A percentile compares a stretch with the other conserved stretches of the same genome.
phyloP scores from a whole-genome alignment of 2,329 filamentous ascomycete species.

The Thelonectria olida region DNA sequence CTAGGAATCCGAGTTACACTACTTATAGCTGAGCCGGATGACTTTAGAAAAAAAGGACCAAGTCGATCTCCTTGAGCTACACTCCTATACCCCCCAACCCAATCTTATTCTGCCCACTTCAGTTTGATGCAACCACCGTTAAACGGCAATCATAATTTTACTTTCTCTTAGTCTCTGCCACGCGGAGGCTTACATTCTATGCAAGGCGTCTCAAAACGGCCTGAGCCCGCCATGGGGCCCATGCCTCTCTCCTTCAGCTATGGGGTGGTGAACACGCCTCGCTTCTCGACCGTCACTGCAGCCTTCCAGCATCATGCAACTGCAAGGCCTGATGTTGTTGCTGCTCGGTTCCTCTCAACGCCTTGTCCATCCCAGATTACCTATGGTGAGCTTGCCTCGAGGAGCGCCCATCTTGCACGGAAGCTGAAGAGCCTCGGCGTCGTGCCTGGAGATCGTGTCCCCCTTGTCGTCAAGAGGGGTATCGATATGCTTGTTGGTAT shows the following conservation, averaged over 20 bases:
- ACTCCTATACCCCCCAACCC: neutral
- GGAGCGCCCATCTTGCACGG: slow-evolving; percentile 48
- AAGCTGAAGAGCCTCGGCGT: slow-evolving; percentile 51
- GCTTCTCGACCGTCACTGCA: slow-evolving; percentile 45
- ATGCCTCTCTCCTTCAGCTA: slow-evolving; percentile 34
- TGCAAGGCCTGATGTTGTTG: slow-evolving; percentile 47
- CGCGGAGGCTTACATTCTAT: slow-evolving; percentile 20
- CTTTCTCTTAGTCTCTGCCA: neutral
- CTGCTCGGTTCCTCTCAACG: slow-evolving; percentile 48
- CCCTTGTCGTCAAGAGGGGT: slow-evolving; percentile 63
- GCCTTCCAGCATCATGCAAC: slow-evolving; percentile 50
- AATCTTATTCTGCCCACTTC: neutral
- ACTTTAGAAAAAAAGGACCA: neutral
- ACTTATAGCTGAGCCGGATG: neutral
- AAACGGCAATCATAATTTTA: neutral
- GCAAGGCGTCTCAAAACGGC: slow-evolving; percentile 12
- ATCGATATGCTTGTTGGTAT: slow-evolving; percentile 67
- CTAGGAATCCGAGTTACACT: neutral
- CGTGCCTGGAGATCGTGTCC: slow-evolving; percentile 57
- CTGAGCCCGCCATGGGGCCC: slow-evolving; percentile 6
- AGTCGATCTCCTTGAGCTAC: neutral
- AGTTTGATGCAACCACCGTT: neutral
- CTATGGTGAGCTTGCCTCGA: slow-evolving; percentile 54
- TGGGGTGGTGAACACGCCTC: slow-evolving; percentile 28
- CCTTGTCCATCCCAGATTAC: slow-evolving; percentile 48